These are phyloP conservation scores for Suillus discolor DNA, from an alignment of 768 basidiomycete genomes.

Conservation along the genomic window DNA sequence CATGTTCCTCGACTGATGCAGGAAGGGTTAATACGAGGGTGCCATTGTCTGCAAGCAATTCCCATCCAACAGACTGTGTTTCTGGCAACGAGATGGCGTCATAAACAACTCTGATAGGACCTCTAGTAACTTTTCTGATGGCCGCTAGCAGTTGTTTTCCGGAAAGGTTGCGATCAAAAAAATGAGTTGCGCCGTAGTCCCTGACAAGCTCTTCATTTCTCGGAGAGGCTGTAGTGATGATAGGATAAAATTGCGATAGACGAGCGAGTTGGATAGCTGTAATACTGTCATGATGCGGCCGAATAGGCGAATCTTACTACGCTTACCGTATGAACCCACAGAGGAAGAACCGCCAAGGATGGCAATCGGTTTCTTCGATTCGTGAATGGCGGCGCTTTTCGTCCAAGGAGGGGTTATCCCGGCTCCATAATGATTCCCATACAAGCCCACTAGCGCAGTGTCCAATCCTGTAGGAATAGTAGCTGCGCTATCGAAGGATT, in stretches of 20 bases:
- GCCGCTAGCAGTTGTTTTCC: conserved; percentile 19
- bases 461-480: conserved; percentile 50
- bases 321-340: conserved; percentile 49
- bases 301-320: conserved; percentile 11
- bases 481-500: conserved; percentile 47
- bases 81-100: conserved; percentile 36
- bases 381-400: conserved; percentile 35
- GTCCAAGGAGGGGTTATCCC: conserved; percentile 41
- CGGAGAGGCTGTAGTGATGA: conserved; percentile 42
- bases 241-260: conserved; percentile 42
- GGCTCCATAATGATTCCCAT: conserved; percentile 39
- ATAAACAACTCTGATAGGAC: conserved; percentile 25
- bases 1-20: conserved; percentile 25
- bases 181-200: conserved; percentile 42
- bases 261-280: conserved; percentile 43
- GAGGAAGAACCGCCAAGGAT: conserved; percentile 51
- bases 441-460: conserved; percentile 50
- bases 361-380: conserved; percentile 45
- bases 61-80: conserved; percentile 38
- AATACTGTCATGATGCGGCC: not conserved
- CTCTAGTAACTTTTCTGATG: conserved; percentile 29
- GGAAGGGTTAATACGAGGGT: conserved; percentile 31
- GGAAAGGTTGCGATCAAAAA: conserved; percentile 37
- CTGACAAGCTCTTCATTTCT: conserved; percentile 33
- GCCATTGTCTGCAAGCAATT: conserved; percentile 36